Evolutionary conservation across 257 asterid species (phyloP).

Genomic region (Henckelia pumila): DNA sequence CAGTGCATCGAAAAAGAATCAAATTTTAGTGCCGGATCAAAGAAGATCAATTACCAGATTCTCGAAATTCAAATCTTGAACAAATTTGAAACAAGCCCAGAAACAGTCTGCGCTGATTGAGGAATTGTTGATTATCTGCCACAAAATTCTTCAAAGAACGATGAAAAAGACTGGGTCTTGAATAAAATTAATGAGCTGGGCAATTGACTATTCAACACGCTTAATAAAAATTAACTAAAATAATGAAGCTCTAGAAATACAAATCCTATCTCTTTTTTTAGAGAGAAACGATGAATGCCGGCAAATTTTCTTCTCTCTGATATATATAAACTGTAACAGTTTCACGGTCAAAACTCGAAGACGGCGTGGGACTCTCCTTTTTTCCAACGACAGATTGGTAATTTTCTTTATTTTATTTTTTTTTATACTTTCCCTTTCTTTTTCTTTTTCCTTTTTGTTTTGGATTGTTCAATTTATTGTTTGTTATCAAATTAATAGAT

Average conservation of each 20-base stretch:
- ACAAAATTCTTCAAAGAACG: conserved; percentile 23
- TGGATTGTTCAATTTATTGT: too few species aligned
- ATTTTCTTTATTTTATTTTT: too few species aligned
- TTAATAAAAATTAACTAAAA: conserved; percentile 9
- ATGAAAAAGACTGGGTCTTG: conserved; percentile 30
- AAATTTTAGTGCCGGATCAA: conserved; percentile 30
- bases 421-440: neutral
- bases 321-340: neutral
- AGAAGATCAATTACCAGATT: conserved; percentile 5
- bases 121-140: conserved; percentile 9
- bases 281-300: conserved; percentile 31
- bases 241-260: conserved; percentile 5
- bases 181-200: conserved; percentile 29
- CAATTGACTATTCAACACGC: conserved; percentile 84
- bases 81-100: conserved; percentile 21
- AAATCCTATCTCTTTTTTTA: conserved; percentile 11
- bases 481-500: too few species aligned
- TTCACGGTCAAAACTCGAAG: neutral
- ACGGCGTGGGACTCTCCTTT: neutral
- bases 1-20: conserved; percentile 15
- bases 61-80: conserved; percentile 4
- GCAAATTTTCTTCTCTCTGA: conserved; percentile 36
- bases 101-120: conserved; percentile 10
- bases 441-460: too few species aligned
- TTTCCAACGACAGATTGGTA: neutral